Evolutionary conservation across 1,284 basidiomycete species (phyloP).

Genomic region (Cutaneotrichosporon daszewskae): DNA sequence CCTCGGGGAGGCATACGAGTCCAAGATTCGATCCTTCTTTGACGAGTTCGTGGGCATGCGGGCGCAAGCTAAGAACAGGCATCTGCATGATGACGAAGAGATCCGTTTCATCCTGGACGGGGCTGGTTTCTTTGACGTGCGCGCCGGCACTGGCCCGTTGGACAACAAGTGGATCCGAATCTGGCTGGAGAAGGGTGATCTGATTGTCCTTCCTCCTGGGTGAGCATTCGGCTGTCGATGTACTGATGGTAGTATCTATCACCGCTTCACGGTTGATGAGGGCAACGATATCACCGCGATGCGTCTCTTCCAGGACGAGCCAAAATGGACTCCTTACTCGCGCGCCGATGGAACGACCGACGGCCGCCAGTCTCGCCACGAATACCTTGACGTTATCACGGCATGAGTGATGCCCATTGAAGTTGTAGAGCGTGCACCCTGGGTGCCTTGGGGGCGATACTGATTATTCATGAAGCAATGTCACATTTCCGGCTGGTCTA

Average conservation of each 20-base stretch:
- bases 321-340: slow-evolving; percentile 75
- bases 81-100: slow-evolving; percentile 87
- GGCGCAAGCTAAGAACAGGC: slow-evolving; percentile 49
- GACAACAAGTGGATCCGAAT: slow-evolving; percentile 69
- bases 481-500: too few species aligned
- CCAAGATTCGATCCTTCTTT: slow-evolving; percentile 72
- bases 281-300: slow-evolving; percentile 63
- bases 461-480: too few species aligned
- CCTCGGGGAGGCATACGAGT: slow-evolving; percentile 70
- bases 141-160: slow-evolving; percentile 44
- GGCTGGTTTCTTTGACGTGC: slow-evolving; percentile 76
- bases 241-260: slow-evolving; percentile 57
- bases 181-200: slow-evolving; percentile 62
- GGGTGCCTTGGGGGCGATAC: too few species aligned
- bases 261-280: slow-evolving; percentile 75
- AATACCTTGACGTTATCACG: slow-evolving; percentile 53
- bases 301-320: slow-evolving; percentile 80
- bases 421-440: too few species aligned
- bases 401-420: too few species aligned
- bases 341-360: slow-evolving; percentile 59
- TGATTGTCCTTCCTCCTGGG: slow-evolving; percentile 67
- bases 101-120: slow-evolving; percentile 77
- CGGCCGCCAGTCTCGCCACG: slow-evolving; percentile 56
- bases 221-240: slow-evolving; percentile 15
- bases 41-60: slow-evolving; percentile 57